Percentiles rank a stretch among this genome's conserved stretches.
Evolutionary conservation across 208 protist species (phyloP).

Genomic region (Jaenimonas drosophilae): DNA sequence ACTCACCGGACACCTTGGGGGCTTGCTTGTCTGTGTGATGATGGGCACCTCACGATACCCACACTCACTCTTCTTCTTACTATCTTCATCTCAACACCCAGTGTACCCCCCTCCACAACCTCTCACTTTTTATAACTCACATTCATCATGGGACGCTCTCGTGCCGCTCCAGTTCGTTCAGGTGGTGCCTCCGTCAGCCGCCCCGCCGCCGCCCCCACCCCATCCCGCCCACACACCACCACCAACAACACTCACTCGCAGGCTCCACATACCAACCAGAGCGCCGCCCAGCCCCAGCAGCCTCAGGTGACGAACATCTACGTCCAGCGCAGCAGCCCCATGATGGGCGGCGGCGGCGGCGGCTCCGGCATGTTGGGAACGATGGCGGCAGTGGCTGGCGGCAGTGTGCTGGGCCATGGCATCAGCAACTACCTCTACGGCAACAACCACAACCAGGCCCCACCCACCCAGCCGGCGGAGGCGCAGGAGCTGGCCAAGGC

Average conservation of each 20-base stretch:
- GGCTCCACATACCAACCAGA: neutral
- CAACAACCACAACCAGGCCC: slow-evolving; percentile 35
- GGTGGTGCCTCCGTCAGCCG: slow-evolving; percentile 2
- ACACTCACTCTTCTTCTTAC: no score
- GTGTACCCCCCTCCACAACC: neutral
- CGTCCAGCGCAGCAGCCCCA: slow-evolving; percentile 25
- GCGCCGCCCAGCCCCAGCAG: slow-evolving; percentile 1
- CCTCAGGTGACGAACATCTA: slow-evolving; percentile 49
- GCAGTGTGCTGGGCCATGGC: slow-evolving; percentile 78
- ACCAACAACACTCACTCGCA: neutral
- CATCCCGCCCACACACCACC: slow-evolving; percentile 2
- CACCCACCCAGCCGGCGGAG: slow-evolving; percentile 66
- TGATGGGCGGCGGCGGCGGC: slow-evolving; percentile 21
- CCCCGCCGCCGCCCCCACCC: slow-evolving; percentile 4
- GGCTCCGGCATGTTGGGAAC: slow-evolving; percentile 71
- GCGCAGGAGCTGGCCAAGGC: slow-evolving; percentile 68
- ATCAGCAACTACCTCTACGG: slow-evolving; percentile 84
- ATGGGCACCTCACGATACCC: no score
- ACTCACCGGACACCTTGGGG: no score
- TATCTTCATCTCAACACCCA: no score
- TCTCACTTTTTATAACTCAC: neutral
- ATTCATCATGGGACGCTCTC: slow-evolving; percentile 10
- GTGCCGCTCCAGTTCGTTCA: slow-evolving; percentile 11
- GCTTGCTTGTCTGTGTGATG: no score
- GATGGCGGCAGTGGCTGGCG: slow-evolving; percentile 73